Base-by-base conservation (phyloP, 2,329 filamentous ascomycete genomes). In the Fusarium dlaminii region DNA sequence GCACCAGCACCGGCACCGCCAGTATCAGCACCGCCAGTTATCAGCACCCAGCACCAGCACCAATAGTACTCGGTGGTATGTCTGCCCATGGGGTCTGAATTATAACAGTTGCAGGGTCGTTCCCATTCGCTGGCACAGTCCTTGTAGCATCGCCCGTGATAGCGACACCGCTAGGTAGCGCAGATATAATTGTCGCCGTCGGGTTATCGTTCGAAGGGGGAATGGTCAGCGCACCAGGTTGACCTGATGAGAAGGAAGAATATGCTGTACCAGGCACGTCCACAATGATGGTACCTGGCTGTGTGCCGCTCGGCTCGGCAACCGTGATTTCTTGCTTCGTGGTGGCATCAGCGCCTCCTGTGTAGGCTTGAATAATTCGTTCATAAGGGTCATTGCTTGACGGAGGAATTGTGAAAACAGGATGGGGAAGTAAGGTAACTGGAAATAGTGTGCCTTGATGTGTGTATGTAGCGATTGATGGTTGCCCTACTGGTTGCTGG, bases 61-160 rank as follows among this genome's bases (percentile, higher is more conserved):
- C 57, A 20, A 56, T 30, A 27, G 63, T 66, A 22, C 48, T 63
- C 34, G 57, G 63, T 15, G 68, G 63, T n/a, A 70, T 34, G 20
- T 71, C 67, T 8, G 58, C 63, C 69, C 68, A 72, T 20, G 63
- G 68, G 9, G 69, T 72, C 22, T 72, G 69, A 10, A 72, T 72
- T 3, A 72, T 45, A 39, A 72, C 68, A 27, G 69, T 72, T 8
- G 63, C 69, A 22, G 69, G 65, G 27, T 42, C 27, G 13, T 60
- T 66, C 39, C 69, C 69, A 22, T 27, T 36, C 10, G 68, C 68
- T 43, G 68, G 63, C 37, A 72, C 68, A 5, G 69, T 72, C 17
- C 56, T 58, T 29, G 68, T 72, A 14, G 64, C 49, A 48, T 51
- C 37, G 20, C 63, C 58, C 43, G 45, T 46, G 11, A 66, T 40